Conservation (phyloP, 1,284 basidiomycete species). For the Moniliella sp. region DNA sequence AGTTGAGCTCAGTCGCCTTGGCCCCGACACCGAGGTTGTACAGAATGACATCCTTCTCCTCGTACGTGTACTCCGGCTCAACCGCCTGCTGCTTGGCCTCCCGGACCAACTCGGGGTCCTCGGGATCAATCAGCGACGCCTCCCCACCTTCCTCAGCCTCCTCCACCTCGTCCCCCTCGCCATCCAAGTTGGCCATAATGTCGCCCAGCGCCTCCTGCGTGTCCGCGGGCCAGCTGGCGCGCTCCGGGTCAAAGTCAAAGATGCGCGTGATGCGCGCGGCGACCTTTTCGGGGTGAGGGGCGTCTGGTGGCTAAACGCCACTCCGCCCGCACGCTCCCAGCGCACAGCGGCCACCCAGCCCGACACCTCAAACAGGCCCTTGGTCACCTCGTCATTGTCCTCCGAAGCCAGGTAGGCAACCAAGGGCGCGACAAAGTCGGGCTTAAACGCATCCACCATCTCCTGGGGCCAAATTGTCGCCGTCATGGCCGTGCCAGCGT, state of each 20-base stretch:
- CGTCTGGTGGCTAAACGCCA: slow-evolving; percentile 28
- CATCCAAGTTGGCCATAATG: slow-evolving; percentile 25
- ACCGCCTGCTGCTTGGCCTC: slow-evolving; percentile 50
- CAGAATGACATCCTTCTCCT: slow-evolving; percentile 72
- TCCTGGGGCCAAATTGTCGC: slow-evolving; percentile 52
- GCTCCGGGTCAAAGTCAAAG: slow-evolving; percentile 25
- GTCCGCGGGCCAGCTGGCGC: slow-evolving; percentile 23
- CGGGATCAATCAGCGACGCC: slow-evolving; percentile 55
- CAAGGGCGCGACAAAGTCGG: slow-evolving; percentile 71
- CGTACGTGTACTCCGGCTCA: slow-evolving; percentile 41
- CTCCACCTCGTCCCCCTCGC: slow-evolving; percentile 8
- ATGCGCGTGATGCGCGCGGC: slow-evolving; percentile 26
- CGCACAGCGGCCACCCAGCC: slow-evolving; percentile 80
- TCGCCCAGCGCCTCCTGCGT: slow-evolving; percentile 11
- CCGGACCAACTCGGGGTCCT: slow-evolving; percentile 62
- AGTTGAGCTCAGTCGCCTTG: slow-evolving; percentile 65
- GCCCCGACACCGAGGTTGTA: slow-evolving; percentile 95
- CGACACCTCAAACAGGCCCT: slow-evolving; percentile 62
- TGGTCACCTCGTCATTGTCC: slow-evolving; percentile 52
- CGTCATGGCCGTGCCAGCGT: slow-evolving; percentile 45
- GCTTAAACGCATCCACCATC: slow-evolving; percentile 85
- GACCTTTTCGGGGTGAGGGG: slow-evolving; percentile 20
- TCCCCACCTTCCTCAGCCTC: slow-evolving; percentile 14
- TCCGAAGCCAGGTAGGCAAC: slow-evolving; percentile 75
- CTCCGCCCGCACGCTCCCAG: slow-evolving; percentile 74